Conservation (phyloP, 2,329 filamentous ascomycete species). For the Fusarium sacchari region DNA sequence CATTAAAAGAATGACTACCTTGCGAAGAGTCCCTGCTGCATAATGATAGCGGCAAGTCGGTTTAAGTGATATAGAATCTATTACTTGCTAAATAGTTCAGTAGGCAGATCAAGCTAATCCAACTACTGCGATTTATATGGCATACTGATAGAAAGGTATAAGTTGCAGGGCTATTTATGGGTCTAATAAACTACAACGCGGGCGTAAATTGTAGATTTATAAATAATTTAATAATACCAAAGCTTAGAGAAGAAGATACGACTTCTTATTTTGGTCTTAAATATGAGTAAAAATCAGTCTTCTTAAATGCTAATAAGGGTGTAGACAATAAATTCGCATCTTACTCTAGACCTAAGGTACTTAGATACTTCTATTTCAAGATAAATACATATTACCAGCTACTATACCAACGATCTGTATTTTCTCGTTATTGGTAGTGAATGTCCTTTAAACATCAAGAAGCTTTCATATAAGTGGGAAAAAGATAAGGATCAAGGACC, state of each 20-base stretch:
- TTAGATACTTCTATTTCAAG: background rate
- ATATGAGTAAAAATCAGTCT: too few relatives aligned
- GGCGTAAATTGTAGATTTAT: too few relatives aligned
- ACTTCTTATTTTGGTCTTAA: too few relatives aligned
- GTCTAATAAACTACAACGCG: too few relatives aligned
- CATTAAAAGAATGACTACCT: background rate
- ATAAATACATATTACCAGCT: background rate
- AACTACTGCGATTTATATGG: background rate
- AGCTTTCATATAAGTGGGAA: background rate
- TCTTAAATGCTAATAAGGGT: background rate
- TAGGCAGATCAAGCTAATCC: background rate
- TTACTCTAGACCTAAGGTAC: accelerated
- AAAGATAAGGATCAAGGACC: accelerated
- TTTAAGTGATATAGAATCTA: background rate
- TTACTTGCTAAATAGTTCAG: background rate
- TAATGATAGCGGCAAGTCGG: background rate
- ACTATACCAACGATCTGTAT: background rate
- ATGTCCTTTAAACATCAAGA: background rate
- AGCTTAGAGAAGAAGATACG: too few relatives aligned
- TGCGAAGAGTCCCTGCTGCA: background rate
- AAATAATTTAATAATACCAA: too few relatives aligned
- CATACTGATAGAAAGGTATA: background rate
- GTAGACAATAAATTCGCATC: background rate
- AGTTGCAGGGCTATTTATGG: background rate
- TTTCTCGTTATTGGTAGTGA: background rate